Evolutionary conservation across 1,139 yeast genomes (phyloP).

Genomic region (Sugiyamaella neomexicana): DNA sequence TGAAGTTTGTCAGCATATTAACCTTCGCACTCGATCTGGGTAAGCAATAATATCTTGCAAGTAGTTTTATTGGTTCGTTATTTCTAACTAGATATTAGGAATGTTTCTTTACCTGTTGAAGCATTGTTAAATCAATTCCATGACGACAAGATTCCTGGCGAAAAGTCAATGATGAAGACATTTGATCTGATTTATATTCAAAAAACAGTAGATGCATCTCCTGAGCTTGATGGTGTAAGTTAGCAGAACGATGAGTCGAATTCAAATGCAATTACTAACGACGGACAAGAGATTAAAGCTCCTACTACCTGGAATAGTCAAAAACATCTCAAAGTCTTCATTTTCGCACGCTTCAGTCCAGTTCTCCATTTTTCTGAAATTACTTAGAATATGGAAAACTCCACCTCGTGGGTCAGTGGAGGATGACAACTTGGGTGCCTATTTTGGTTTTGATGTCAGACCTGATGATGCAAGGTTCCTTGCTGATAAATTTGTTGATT

Average conservation of each 20-base stretch:
- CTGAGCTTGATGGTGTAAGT: conserved; percentile 8
- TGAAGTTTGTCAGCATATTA: conserved; percentile 63
- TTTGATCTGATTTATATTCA: conserved; percentile 68
- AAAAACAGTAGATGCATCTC: conserved; percentile 48
- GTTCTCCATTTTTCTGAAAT: conserved; percentile 59
- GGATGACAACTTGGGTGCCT: conserved; percentile 42
- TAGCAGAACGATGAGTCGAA: too few relatives aligned
- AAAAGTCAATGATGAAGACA: conserved; percentile 54
- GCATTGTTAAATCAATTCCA: conserved; percentile 65
- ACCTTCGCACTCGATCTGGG: conserved; percentile 64
- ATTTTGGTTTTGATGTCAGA: conserved; percentile 30
- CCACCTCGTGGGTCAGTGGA: conserved; percentile 52
- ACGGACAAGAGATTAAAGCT: conserved; percentile 26
- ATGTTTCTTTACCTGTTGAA: conserved; percentile 59
- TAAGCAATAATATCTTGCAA: conserved; percentile 21
- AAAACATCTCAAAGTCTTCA: conserved; percentile 46
- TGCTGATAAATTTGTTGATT: conserved; percentile 50
- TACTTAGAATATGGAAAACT: conserved; percentile 52
- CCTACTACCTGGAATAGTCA: conserved; percentile 52
- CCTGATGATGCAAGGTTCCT: conserved; percentile 49
- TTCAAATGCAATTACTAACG: neutral
- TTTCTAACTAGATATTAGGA: conserved; percentile 26
- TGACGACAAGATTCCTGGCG: conserved; percentile 49
- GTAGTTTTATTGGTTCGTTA: neutral
- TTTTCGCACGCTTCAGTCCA: conserved; percentile 55